Evolutionary conservation across 805 yeast genomes (phyloP).

Genomic region (Saccharomycopsis amapae): DNA sequence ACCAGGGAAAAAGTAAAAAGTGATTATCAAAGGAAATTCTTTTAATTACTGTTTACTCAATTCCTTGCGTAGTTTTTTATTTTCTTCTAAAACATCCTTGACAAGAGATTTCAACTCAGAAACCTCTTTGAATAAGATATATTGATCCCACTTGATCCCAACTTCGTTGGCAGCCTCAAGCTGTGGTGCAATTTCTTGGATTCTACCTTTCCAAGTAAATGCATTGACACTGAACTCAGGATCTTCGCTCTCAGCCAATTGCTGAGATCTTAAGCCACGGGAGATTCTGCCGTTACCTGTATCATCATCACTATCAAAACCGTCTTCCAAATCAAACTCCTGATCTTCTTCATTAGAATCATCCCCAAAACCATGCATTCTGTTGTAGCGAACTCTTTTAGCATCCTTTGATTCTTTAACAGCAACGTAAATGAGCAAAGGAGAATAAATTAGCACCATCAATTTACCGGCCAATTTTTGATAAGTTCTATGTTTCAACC

Average conservation of each 20-base stretch:
- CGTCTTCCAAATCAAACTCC: constrained; percentile 26
- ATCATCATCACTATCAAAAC: constrained; percentile 24
- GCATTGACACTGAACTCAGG: constrained; percentile 52
- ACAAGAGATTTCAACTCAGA: constrained; percentile 29
- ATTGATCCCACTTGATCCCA: constrained; percentile 62
- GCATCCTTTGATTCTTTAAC: constrained; percentile 54
- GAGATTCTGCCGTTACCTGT: constrained; percentile 25
- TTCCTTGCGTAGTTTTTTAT: constrained; percentile 8
- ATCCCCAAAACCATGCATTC: constrained; percentile 33
- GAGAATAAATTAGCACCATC: constrained; percentile 52
- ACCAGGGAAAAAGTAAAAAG: too few species aligned
- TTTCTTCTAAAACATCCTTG: constrained; percentile 22
- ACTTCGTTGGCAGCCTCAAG: constrained; percentile 44
- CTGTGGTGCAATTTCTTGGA: constrained; percentile 50
- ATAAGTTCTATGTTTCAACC: constrained; percentile 29
- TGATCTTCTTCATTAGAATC: constrained; percentile 33
- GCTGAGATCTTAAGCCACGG: constrained; percentile 41
- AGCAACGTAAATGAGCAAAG: constrained; percentile 46
- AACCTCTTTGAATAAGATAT: constrained; percentile 45
- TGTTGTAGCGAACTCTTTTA: constrained; percentile 33
- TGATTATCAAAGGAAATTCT: too few species aligned
- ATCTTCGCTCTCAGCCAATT: constrained; percentile 59
- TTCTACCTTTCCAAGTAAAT: constrained; percentile 42
- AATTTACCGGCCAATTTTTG: constrained; percentile 39
- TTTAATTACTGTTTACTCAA: too few species aligned